Evolutionary conservation across 345 rosid species (phyloP), one percentile per base, ranked within the genome.

Genomic region (Murraya koenigii): DNA sequence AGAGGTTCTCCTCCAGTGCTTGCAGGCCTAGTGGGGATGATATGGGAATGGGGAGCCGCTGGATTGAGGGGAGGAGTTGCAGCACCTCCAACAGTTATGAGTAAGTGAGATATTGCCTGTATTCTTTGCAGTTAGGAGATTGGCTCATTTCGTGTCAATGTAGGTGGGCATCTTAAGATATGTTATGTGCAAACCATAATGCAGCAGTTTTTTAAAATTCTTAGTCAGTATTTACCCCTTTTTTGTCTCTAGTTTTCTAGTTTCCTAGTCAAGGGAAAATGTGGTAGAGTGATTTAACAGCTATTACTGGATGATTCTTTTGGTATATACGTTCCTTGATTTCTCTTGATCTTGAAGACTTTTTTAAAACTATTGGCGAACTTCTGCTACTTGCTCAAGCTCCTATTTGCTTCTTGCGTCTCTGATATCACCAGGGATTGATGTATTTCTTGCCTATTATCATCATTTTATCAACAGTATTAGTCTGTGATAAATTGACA

Each of bases 51-150:
- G 97, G 98, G 71, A 85, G 71, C 82, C 85, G 87, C 80, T 90
- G 97, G 97, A 88, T 94, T 71, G 98, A 94, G 44, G 95, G 89
- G 80, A 91, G 95, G 86, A 82, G 72, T 79, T 94, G 97, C 85
- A 92, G 88, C 87, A 85, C 95, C 22, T 94, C 99, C 52, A 92
- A 90, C 82, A 79, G 84, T 84, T 88, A 89, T 84, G 85, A 87
- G 97, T 92, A 70, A 84, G 94, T 86, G 55, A 44, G 72, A 55
- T 56, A 39, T 68, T 25, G 14, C 30, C 11, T 74, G 6, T 9
- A 7, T 22, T 35, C 28, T 36, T n/a, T 75, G n/a, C 52, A 9
- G 11, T 74, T 74, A 20, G 26, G 30, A 25, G 66, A 25, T 15
- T 47, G 30, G 4, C 39, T 60, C 23, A 41, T 28, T 63, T 22